Evolutionary conservation across 2,329 filamentous ascomycete species (phyloP), one percentile per base, ranked within the genome.

Genomic region (Nemania sp.): DNA sequence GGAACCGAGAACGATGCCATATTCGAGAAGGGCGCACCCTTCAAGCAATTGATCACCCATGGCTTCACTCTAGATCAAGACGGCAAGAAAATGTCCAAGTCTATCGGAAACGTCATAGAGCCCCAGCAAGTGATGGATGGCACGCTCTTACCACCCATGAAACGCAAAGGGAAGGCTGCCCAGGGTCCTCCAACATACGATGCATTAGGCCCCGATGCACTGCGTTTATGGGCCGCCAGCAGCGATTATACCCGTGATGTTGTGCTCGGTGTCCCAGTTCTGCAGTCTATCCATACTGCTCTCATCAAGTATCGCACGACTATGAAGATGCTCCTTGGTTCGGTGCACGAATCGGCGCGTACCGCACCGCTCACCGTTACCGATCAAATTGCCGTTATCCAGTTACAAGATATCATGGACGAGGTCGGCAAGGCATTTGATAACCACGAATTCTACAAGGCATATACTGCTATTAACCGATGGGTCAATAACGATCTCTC

Each of bases 81-180:
- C 30, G 92, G 92, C n/a, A 91, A 90, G 68, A 99, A 99, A 72
- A 99, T 99, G 94, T 97, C 92, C 69, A 99, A 99, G 72, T 97
- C 91, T 0, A 75, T 97, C 1, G 94, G 94, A 14, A 99, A 99
- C 66, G 86, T 89, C 23, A 85, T 97, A 51, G 80, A 84, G 0
- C 92, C 93, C 0, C 77, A 82, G 6, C 80, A 96, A 58, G 91
- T 99, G 61, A 94, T 97, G 77, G 83, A 90, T 47, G 93, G 93
- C 6, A 84, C 86, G 3, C 77, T 96, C 9, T 73, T 95, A 12
- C 88, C 89, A 5, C 84, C 86, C 0, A 67, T 86, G 31, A 89
- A 88, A 67, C 73, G 73, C 37, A 86, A 84, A 65, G 75, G 75
- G 40, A 86, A 86, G 61, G 60, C 66, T n/a, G 72, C 72, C 26